Conservation (phyloP, 805 yeast species). For the Sungouiella thailandica region DNA sequence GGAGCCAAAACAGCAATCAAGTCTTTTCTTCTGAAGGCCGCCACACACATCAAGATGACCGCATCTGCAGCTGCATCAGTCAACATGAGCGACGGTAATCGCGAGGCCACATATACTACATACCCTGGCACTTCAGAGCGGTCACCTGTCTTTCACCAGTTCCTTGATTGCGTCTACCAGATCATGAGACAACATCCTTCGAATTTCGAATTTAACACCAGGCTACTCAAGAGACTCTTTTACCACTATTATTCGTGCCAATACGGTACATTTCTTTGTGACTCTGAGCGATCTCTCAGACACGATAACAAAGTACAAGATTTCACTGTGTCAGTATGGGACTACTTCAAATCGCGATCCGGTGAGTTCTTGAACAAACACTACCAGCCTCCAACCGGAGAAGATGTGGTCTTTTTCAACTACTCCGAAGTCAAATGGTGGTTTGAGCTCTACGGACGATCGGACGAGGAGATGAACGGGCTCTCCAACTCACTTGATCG, state of each 20-base stretch:
- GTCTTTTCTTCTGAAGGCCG: conserved; percentile 35
- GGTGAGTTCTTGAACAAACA: conserved; percentile 59
- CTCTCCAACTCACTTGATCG: conserved; percentile 28
- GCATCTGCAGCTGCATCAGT: conserved; percentile 25
- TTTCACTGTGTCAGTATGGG: conserved; percentile 83
- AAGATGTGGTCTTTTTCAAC: conserved; percentile 54
- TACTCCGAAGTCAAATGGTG: conserved; percentile 73
- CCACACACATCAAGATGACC: conserved; percentile 35
- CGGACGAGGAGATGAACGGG: conserved; percentile 52
- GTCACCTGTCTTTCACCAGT: conserved; percentile 93
- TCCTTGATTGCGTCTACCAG: conserved; percentile 85
- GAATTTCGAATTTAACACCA: conserved; percentile 80
- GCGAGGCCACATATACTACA: conserved; percentile 25
- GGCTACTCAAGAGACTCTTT: conserved; percentile 76
- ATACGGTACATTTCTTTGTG: conserved; percentile 83
- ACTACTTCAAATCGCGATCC: conserved; percentile 75
- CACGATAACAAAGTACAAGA: conserved; percentile 29
- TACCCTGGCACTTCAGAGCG: conserved; percentile 36
- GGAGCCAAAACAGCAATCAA: conserved; percentile 25
- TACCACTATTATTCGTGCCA: conserved; percentile 93
- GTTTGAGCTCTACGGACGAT: conserved; percentile 78
- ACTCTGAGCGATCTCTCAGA: conserved; percentile 62
- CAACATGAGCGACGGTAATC: conserved; percentile 9
- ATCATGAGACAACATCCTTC: conserved; percentile 63
- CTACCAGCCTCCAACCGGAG: conserved; percentile 27